A percentile compares a stretch with the other conserved stretches of the same genome.
Evolutionary conservation across 805 yeast genomes (phyloP).

Genomic region (Candida peoriensis): DNA sequence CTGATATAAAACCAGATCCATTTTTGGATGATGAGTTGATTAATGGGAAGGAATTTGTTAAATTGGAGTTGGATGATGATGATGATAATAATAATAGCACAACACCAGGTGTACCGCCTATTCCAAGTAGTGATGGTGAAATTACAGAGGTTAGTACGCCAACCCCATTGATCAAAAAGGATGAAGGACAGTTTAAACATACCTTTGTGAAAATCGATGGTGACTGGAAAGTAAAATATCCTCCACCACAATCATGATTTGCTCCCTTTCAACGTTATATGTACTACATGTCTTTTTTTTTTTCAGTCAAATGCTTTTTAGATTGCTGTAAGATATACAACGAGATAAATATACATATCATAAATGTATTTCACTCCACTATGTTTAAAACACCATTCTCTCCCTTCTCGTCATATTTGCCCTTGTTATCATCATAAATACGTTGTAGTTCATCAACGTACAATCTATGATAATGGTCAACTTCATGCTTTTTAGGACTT

Average conservation of each 20-base stretch:
- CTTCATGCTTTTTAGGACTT: slow-evolving; percentile 40
- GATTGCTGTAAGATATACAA: too few relatives aligned
- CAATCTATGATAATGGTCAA: slow-evolving; percentile 66
- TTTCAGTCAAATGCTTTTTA: too few relatives aligned
- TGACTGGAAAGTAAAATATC: slow-evolving; percentile 11
- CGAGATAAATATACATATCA: too few relatives aligned
- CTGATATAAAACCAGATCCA: background rate
- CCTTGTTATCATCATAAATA: slow-evolving; percentile 65
- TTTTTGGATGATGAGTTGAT: background rate
- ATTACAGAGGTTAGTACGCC: too few relatives aligned
- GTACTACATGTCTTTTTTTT: too few relatives aligned
- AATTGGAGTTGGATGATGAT: slow-evolving; percentile 7
- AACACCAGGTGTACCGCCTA: slow-evolving; percentile 5
- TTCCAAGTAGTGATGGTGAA: too few relatives aligned
- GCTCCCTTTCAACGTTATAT: too few relatives aligned
- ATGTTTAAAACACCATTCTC: slow-evolving; percentile 12
- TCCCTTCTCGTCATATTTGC: slow-evolving; percentile 31
- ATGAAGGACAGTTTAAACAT: slow-evolving; percentile 11
- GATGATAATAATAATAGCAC: too few relatives aligned
- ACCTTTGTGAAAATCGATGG: slow-evolving; percentile 14
- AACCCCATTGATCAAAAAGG: slow-evolving; percentile 1
- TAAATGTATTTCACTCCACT: slow-evolving; percentile 22
- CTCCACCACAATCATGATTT: too few relatives aligned
- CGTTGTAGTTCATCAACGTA: slow-evolving; percentile 61
- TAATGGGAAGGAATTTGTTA: background rate